Percentiles rank a stretch among this genome's conserved stretches.
Evolutionary conservation across 352 stramenopile genomes (phyloP).

Genomic region (Pythium phragmitis): DNA sequence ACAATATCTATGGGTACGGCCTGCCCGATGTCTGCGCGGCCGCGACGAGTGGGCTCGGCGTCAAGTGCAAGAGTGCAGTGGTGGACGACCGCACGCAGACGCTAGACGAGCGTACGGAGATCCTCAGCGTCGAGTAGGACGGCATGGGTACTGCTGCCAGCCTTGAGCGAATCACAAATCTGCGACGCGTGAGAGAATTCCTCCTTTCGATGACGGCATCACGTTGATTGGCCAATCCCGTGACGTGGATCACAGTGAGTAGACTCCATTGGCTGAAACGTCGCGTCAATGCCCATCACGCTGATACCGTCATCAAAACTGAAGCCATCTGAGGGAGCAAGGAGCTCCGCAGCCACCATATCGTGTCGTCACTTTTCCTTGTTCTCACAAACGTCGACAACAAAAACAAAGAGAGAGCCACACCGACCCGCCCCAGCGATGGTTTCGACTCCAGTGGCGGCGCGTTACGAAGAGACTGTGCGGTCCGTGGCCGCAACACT

Average conservation of each 20-base stretch:
- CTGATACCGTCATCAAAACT: conserved; percentile 15
- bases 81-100: background rate
- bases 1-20: conserved; percentile 78
- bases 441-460: conserved; percentile 4
- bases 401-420: background rate
- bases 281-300: conserved; percentile 7
- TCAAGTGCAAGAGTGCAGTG: conserved; percentile 29
- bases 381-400: background rate
- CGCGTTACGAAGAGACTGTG: conserved; percentile 35
- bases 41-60: conserved; percentile 35
- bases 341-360: background rate
- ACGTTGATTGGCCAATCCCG: conserved; percentile 5
- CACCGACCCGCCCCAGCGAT: background rate
- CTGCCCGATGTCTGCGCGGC: conserved; percentile 54
- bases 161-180: background rate
- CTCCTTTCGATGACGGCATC: conserved; percentile 13
- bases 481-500: conserved; percentile 31
- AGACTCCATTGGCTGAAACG: background rate
- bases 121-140: background rate
- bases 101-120: background rate
- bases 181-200: conserved; percentile 4
- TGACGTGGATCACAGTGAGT: background rate
- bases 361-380: conserved; percentile 1
- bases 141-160: too few species aligned
- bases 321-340: conserved; percentile 16